phyloP scores from a whole-genome alignment of 768 basidiomycete genomes.

The Kwoniella sp. region DNA sequence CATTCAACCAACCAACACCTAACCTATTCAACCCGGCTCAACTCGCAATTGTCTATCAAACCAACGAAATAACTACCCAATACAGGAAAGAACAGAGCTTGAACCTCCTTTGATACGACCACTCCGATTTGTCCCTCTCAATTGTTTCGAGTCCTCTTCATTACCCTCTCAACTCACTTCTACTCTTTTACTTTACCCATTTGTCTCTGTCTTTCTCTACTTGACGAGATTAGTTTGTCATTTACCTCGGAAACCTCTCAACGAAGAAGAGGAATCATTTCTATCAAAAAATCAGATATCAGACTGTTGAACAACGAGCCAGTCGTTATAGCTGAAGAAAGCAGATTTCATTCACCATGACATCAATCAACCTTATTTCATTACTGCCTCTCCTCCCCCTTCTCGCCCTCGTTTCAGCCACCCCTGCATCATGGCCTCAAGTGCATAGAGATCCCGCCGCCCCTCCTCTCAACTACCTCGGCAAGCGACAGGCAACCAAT shows the following conservation, averaged over 20 bases:
- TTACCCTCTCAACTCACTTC: neutral
- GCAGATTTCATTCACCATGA: neutral
- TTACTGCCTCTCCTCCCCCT: constrained; percentile 37
- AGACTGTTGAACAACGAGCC: neutral
- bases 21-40: neutral
- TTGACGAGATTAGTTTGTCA: neutral
- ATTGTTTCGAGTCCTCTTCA: neutral
- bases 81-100: neutral
- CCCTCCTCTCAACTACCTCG: constrained; percentile 6
- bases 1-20: too few relatives aligned
- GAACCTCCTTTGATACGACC: neutral
- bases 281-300: neutral
- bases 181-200: neutral
- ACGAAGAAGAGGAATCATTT: constrained; percentile 18
- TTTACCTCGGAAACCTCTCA: constrained; percentile 5
- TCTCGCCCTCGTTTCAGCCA: constrained; percentile 32
- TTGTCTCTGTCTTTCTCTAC: too few relatives aligned
- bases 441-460: constrained; percentile 12
- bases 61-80: neutral
- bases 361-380: constrained; percentile 13
- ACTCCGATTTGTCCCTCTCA: neutral
- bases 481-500: constrained; percentile 15
- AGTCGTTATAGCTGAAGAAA: too few relatives aligned
- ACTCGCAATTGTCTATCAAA: neutral
- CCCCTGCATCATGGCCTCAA: constrained; percentile 9